phyloP scores from a whole-genome alignment of 1,284 basidiomycete species.

The Leucoagaricus sp. region DNA sequence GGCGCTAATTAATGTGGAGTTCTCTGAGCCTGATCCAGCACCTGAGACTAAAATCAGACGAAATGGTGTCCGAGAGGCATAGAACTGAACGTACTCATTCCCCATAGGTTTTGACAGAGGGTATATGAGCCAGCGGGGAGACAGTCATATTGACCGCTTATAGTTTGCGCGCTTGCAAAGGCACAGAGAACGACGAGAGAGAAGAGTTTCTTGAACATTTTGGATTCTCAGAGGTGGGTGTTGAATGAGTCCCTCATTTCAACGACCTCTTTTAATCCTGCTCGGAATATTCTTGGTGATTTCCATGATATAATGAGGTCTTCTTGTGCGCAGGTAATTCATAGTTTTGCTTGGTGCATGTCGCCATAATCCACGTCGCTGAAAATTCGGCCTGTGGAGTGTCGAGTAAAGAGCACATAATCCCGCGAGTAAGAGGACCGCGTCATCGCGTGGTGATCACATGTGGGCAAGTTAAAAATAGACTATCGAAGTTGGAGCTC shows the following conservation, averaged over 20 bases:
- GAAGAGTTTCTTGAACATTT: constrained; percentile 3
- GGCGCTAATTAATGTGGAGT: constrained; percentile 46
- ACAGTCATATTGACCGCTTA: constrained; percentile 12
- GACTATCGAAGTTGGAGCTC: neutral
- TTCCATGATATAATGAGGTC: neutral
- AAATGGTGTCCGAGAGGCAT: neutral
- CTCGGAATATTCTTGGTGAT: constrained; percentile 2
- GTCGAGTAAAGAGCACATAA: neutral
- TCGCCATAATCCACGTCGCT: neutral
- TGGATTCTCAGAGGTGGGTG: neutral
- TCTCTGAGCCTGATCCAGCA: constrained; percentile 50
- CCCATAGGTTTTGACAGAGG: constrained; percentile 14
- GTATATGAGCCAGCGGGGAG: constrained; percentile 9
- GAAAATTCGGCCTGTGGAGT: neutral
- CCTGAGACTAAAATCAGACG: neutral
- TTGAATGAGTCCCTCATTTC: neutral
- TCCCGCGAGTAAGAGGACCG: neutral
- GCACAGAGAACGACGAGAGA: neutral
- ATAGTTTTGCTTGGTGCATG: no score
- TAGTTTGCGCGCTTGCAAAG: constrained; percentile 7
- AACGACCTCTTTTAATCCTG: neutral
- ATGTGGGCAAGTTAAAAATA: neutral
- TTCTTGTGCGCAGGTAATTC: neutral
- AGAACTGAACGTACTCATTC: neutral
- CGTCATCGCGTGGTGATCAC: neutral